phyloP scores from a whole-genome alignment of 1,284 basidiomycete species.

The Ceratobasidium sp. region DNA sequence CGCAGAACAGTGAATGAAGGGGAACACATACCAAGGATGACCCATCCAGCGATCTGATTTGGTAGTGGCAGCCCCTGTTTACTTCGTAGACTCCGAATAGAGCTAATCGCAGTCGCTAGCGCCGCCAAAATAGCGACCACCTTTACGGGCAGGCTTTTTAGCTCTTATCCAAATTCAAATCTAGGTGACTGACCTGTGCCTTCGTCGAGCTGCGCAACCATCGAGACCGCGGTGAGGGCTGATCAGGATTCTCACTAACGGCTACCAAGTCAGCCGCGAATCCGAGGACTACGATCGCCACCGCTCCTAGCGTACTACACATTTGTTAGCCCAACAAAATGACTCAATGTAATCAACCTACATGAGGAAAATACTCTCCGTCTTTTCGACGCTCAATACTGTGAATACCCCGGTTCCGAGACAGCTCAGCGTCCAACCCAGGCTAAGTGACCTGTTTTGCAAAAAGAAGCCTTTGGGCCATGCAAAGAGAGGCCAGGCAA shows the following conservation, averaged over 20 bases:
- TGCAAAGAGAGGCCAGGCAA: constrained; percentile 67
- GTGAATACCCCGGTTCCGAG: constrained; percentile 70
- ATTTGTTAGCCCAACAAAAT: neutral
- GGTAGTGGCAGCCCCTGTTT: constrained; percentile 70
- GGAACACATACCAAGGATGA: constrained; percentile 61
- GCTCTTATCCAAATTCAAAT: neutral
- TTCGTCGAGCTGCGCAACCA: neutral
- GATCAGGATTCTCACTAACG: neutral
- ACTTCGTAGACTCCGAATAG: constrained; percentile 64
- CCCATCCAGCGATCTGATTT: constrained; percentile 74
- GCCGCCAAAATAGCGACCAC: constrained; percentile 55
- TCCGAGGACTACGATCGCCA: constrained; percentile 45
- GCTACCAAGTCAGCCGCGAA: constrained; percentile 36
- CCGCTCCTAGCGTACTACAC: constrained; percentile 47
- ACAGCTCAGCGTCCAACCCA: constrained; percentile 63
- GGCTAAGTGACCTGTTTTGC: constrained; percentile 48
- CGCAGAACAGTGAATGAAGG: constrained; percentile 53
- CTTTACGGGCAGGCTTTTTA: constrained; percentile 40
- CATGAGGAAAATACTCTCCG: constrained; percentile 69
- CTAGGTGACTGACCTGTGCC: constrained; percentile 6
- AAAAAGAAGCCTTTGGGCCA: constrained; percentile 54
- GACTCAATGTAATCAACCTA: constrained; percentile 49
- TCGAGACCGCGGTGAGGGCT: neutral
- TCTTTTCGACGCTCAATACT: constrained; percentile 73
- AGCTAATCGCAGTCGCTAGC: constrained; percentile 62